phyloP scores from a whole-genome alignment of 2,329 filamentous ascomycete genomes.

The Beauveria rudraprayagi region DNA sequence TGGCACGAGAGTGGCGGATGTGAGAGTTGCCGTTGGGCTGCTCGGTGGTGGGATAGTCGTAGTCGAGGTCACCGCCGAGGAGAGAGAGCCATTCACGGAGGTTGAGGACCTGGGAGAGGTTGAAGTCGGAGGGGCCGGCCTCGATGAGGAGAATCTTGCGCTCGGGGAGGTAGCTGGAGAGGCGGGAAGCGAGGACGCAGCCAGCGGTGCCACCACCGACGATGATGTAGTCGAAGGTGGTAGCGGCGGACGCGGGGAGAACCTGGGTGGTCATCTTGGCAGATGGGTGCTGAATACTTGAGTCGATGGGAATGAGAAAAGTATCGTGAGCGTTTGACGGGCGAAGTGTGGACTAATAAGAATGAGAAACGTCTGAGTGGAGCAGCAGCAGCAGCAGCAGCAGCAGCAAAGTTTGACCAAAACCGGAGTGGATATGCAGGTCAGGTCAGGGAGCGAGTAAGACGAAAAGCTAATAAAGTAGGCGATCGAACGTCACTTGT shows the following conservation, averaged over 20 bases:
- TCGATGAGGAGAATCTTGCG: constrained; percentile 79
- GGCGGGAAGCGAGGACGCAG: constrained; percentile 72
- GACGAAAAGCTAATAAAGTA: background rate
- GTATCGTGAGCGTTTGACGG: background rate
- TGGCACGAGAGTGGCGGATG: constrained; percentile 86
- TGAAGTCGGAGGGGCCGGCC: constrained; percentile 81
- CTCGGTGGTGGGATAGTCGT: constrained; percentile 82
- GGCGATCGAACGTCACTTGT: constrained; percentile 4
- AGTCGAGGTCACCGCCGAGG: constrained; percentile 81
- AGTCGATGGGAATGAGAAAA: background rate
- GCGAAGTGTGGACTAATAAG: background rate
- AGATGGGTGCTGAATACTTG: background rate
- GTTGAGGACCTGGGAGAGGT: constrained; percentile 78
- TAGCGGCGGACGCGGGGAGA: constrained; percentile 54
- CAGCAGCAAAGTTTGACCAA: background rate
- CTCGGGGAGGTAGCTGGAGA: constrained; percentile 75
- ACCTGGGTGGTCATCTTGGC: constrained; percentile 58
- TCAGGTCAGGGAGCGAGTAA: background rate
- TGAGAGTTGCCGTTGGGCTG: constrained; percentile 88
- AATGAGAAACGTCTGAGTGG: background rate
- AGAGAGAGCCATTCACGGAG: constrained; percentile 81
- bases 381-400: background rate
- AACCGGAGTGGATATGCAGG: constrained; percentile 1
- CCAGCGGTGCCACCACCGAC: constrained; percentile 81
- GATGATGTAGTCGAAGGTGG: constrained; percentile 75